phyloP scores from a whole-genome alignment of 2,329 filamentous ascomycete genomes.

The Albophoma yamanashiensis region DNA sequence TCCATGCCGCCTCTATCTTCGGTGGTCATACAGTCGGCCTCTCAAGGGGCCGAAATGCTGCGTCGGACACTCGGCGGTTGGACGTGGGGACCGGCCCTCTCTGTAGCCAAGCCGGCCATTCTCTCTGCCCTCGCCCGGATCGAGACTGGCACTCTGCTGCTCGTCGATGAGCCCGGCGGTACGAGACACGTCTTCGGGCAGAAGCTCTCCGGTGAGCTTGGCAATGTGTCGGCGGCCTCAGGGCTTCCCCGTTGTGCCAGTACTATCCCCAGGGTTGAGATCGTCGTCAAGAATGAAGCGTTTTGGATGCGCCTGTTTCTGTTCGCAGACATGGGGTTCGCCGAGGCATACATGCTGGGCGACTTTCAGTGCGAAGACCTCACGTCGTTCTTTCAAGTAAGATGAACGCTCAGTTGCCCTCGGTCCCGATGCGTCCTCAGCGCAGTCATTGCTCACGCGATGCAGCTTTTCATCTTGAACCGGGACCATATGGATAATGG shows the following conservation, averaged over 20 bases:
- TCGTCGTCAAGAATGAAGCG: slow-evolving; percentile 52
- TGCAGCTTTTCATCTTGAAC: slow-evolving; percentile 61
- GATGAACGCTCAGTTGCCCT: slow-evolving; percentile 4
- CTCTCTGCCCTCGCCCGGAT: slow-evolving; percentile 35
- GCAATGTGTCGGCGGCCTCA: slow-evolving; percentile 21
- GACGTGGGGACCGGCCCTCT: slow-evolving; percentile 35
- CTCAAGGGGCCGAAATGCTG: slow-evolving; percentile 26
- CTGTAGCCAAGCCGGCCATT: slow-evolving; percentile 34
- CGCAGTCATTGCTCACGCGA: background rate
- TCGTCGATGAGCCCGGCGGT: slow-evolving; percentile 34
- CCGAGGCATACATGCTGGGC: slow-evolving; percentile 62
- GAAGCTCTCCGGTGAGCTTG: slow-evolving; percentile 26
- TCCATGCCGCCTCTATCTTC: slow-evolving; percentile 23
- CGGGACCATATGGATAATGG: slow-evolving; percentile 53
- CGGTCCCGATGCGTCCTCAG: background rate
- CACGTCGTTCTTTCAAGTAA: slow-evolving; percentile 56
- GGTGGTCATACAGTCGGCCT: slow-evolving; percentile 25
- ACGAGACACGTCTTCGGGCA: slow-evolving; percentile 34
- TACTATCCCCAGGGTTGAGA: slow-evolving; percentile 33
- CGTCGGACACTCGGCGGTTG: slow-evolving; percentile 31
- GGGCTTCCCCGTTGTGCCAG: slow-evolving; percentile 22
- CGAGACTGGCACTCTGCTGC: slow-evolving; percentile 33
- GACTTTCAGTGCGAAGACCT: slow-evolving; percentile 58
- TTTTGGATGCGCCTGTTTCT: slow-evolving; percentile 62
- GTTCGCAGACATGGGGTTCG: slow-evolving; percentile 67